Percentiles rank a stretch among this genome's conserved stretches.
Conservation (phyloP, 768 basidiomycete species). For the Russula vinacea region DNA sequence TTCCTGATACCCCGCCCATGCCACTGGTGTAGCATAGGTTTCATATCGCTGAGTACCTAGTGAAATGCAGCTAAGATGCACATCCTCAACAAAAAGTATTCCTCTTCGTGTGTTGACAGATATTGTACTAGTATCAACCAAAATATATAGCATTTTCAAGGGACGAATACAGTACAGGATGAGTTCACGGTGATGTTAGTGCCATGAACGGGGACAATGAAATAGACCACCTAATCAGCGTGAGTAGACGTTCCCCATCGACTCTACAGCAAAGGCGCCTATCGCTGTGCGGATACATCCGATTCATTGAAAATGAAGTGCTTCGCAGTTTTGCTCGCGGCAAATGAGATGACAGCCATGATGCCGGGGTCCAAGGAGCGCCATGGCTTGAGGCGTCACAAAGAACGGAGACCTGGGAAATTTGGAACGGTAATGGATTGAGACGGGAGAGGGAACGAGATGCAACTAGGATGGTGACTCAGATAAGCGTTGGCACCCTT, state of each 20-base stretch:
- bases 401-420: conserved; percentile 65
- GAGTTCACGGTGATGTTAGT: too few relatives aligned
- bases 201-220: conserved; percentile 19
- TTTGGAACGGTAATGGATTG: conserved; percentile 68
- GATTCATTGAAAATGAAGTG: conserved; percentile 81
- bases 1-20: too few relatives aligned
- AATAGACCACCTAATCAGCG: conserved; percentile 76
- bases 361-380: conserved; percentile 66
- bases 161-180: conserved; percentile 46
- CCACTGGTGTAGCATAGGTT: too few relatives aligned
- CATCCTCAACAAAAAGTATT: too few relatives aligned
- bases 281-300: conserved; percentile 81
- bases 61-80: too few relatives aligned
- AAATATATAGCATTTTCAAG: too few relatives aligned
- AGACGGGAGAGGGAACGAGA: too few relatives aligned
- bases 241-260: conserved; percentile 77
- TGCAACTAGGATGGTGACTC: too few relatives aligned
- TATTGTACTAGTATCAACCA: not conserved
- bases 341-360: conserved; percentile 79
- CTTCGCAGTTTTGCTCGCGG: conserved; percentile 79
- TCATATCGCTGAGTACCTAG: too few relatives aligned
- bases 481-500: too few relatives aligned
- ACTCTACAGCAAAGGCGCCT: conserved; percentile 73
- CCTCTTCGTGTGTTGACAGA: too few relatives aligned
- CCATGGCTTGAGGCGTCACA: conserved; percentile 73